Conservation (phyloP, 2,329 filamentous ascomycete genomes). For the Pestalotiopsis sp. region DNA sequence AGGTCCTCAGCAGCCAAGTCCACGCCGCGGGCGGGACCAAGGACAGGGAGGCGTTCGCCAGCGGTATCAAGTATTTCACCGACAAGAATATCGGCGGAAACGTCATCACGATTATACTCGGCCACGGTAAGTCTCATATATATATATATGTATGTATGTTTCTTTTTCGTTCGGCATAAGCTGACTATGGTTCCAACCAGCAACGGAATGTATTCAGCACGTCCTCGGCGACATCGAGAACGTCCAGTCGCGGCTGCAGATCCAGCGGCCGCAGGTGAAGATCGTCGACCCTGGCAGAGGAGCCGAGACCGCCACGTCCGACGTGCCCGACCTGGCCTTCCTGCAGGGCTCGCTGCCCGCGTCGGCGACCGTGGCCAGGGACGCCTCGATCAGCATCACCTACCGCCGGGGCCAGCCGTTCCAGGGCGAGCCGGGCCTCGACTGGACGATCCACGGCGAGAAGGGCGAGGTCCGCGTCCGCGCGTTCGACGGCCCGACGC, state of each 20-base stretch:
- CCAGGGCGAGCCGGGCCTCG: conserved; percentile 42
- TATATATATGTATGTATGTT: no score
- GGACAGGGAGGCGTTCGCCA: conserved; percentile 31
- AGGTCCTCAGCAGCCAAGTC: conserved; percentile 51
- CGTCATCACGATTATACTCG: conserved; percentile 28
- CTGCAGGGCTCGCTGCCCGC: conserved; percentile 32
- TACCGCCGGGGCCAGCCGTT: conserved; percentile 50
- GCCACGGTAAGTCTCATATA: conserved; percentile 13
- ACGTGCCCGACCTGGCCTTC: conserved; percentile 18
- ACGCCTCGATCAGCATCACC: conserved; percentile 42
- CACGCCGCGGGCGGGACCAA: conserved; percentile 37
- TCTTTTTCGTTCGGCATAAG: neutral
- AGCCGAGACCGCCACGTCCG: conserved; percentile 32
- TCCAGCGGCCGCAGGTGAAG: conserved; percentile 44
- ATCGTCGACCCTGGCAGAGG: conserved; percentile 37
- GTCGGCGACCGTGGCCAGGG: conserved; percentile 23
- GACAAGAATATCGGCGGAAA: conserved; percentile 50
- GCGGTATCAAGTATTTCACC: conserved; percentile 47
- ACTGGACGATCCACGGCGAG: conserved; percentile 53
- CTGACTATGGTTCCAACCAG: conserved; percentile 17
- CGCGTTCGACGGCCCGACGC: conserved; percentile 18
- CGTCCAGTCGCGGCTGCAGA: conserved; percentile 39
- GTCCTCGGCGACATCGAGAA: conserved; percentile 43
- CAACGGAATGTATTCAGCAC: conserved; percentile 44
- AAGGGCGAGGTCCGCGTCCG: conserved; percentile 49